Base-by-base conservation (phyloP, 2,329 filamentous ascomycete genomes). In the Juglanconis oblonga region DNA sequence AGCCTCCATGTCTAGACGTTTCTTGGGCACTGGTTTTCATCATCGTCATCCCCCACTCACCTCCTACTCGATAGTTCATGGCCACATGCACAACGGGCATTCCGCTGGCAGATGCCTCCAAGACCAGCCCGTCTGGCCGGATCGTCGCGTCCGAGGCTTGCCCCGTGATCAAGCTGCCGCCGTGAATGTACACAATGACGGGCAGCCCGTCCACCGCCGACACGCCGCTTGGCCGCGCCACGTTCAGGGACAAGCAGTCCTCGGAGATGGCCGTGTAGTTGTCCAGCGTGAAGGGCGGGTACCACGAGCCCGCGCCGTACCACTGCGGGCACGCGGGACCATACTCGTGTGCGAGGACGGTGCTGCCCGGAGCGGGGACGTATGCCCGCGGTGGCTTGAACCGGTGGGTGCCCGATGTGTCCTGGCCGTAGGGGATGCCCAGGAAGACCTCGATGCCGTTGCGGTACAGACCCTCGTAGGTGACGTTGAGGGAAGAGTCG, bases 391-490 rank as follows among this genome's bases (percentile, higher is more conserved):
- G 79, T 6, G 79, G 77, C 58, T 76, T 78, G 68, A 81, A 82
- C 52, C 79, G 72, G 52, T 78, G 74, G 32, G 65, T 64, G 9
- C 77, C 78, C 61, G 75, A 65, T 0, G 79, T 81, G 62, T 80
- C 78, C 54, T 78, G 65, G 4, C 75, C 79, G 52, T 78, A 82
- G 1, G 72, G 75, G 29, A 81, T 77, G n/a, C 73, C 74, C 4
- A 79, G 71, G 62, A 81, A 82, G 8, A 75, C 69, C 56, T 82
- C 79, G 42, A 81, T 71, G 29, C 72, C 75, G 61, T 78, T 79
- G 61, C 75, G 73, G 9, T 70, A 58, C 24, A 79, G 64, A 9
- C 80, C 79, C n/a, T 65, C 59, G 64, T 80, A 81, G 0, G 71
- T 77, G 51, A 81, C 67, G 24, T 56, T 51, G 29, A 31, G 49